phyloP scores from a whole-genome alignment of 1,284 basidiomycete species.

The Quambalaria eucalypti region DNA sequence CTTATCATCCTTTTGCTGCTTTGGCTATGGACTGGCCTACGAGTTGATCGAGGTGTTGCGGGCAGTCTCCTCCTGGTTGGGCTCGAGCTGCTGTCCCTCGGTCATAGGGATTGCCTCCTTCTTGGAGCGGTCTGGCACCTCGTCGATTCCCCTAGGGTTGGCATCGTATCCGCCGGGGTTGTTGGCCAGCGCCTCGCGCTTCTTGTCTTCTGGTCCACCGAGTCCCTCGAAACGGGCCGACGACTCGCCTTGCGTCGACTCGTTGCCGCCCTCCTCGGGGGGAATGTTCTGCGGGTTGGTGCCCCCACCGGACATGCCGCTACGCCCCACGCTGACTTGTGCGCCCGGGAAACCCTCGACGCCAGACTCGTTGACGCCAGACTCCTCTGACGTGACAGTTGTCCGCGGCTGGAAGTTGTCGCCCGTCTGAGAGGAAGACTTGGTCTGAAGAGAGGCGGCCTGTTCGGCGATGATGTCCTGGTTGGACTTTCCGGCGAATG shows the following conservation, averaged over 20 bases:
- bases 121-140: conserved; percentile 17
- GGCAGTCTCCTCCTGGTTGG: conserved; percentile 11
- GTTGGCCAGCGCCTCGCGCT: conserved; percentile 20
- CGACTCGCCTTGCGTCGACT: conserved; percentile 23
- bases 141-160: conserved; percentile 11
- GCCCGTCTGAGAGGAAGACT: conserved; percentile 20
- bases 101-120: conserved; percentile 27
- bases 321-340: conserved; percentile 21
- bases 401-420: conserved; percentile 25
- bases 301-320: conserved; percentile 29
- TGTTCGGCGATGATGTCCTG: conserved; percentile 36
- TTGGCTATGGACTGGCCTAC: no score
- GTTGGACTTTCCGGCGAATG: conserved; percentile 29
- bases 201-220: conserved; percentile 32
- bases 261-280: conserved; percentile 30
- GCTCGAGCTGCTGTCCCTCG: conserved; percentile 24
- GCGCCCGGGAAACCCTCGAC: conserved; percentile 25
- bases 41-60: no score
- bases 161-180: conserved; percentile 28
- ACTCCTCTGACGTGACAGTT: conserved; percentile 26
- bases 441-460: conserved; percentile 18
- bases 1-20: no score
- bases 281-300: conserved; percentile 32
- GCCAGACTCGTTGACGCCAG: conserved; percentile 30
- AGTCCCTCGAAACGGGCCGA: conserved; percentile 29